A percentile compares a stretch with the other conserved stretches of the same genome.
phyloP scores from a whole-genome alignment of 2,329 filamentous ascomycete genomes.

The Ascochyta fabae region DNA sequence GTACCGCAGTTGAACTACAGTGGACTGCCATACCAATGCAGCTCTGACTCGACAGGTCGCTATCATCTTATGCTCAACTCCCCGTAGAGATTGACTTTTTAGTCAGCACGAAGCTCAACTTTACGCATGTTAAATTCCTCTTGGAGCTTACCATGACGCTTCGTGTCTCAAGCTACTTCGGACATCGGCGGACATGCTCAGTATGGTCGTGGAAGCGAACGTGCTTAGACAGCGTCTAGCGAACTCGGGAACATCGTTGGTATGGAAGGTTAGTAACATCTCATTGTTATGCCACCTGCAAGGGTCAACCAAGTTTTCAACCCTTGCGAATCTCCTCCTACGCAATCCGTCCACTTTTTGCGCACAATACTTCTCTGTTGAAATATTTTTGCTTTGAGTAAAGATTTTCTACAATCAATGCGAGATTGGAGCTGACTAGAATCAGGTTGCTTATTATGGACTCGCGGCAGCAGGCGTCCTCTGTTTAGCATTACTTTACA shows the following conservation, averaged over 20 bases:
- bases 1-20: not conserved
- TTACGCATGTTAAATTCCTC: slow-evolving; percentile 43
- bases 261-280: slow-evolving; percentile 36
- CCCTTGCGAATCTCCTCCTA: not conserved
- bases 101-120: slow-evolving; percentile 40
- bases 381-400: too few species aligned
- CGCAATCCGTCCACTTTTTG: not conserved
- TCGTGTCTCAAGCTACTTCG: slow-evolving; percentile 29
- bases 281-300: too few species aligned
- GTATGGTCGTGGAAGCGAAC: slow-evolving; percentile 37
- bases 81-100: slow-evolving; percentile 42
- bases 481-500: not conserved
- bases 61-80: slow-evolving; percentile 10
- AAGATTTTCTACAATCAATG: too few species aligned
- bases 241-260: slow-evolving; percentile 44
- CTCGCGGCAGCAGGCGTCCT: not conserved
- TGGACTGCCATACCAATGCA: not conserved
- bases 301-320: too few species aligned
- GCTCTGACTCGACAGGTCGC: not conserved
- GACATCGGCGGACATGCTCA: slow-evolving; percentile 39
- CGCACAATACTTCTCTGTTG: not conserved
- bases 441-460: not conserved
- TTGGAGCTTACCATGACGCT: slow-evolving; percentile 30
- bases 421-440: not conserved
- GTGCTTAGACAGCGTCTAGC: slow-evolving; percentile 37